phyloP scores from a whole-genome alignment of 257 asterid species.

The Paraleonurus japonicus region DNA sequence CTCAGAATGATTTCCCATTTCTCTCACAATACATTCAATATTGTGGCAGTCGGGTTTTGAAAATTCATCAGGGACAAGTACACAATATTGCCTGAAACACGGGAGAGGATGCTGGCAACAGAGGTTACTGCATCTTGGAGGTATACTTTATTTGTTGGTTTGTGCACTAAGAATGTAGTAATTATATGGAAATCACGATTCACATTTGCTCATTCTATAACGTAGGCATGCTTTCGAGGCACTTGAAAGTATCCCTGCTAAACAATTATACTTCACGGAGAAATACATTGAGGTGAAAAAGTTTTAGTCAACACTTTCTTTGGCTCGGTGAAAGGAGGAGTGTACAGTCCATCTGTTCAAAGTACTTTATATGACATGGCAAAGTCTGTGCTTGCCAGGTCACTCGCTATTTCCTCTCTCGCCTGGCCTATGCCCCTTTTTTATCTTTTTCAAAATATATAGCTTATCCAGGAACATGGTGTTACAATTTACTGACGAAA shows the following conservation, averaged over 20 bases:
- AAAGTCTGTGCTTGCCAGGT: slow-evolving; percentile 83
- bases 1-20: slow-evolving; percentile 1
- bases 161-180: not conserved
- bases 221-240: slow-evolving; percentile 71
- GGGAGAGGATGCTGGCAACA: slow-evolving; percentile 92
- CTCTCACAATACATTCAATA: slow-evolving; percentile 26
- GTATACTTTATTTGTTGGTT: slow-evolving; percentile 33
- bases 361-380: slow-evolving; percentile 83
- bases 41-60: slow-evolving; percentile 90
- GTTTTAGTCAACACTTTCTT: slow-evolving; percentile 65
- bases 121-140: slow-evolving; percentile 93
- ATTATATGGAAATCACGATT: not conserved
- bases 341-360: slow-evolving; percentile 96
- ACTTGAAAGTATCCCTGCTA: slow-evolving; percentile 57
- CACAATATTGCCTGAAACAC: slow-evolving; percentile 91
- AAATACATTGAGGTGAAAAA: slow-evolving; percentile 68
- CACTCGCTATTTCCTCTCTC: not conserved
- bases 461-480: not conserved
- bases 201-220: slow-evolving; percentile 18
- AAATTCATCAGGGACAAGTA: slow-evolving; percentile 80
- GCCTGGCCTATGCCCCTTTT: not conserved
- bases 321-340: slow-evolving; percentile 75
- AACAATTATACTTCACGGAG: slow-evolving; percentile 55
- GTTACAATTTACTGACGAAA: slow-evolving; percentile 5
- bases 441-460: not conserved